Percentiles rank a stretch among this genome's conserved stretches.
These are phyloP conservation scores for Trichoderma sp. DNA, from an alignment of 2,329 filamentous ascomycete species.

Conservation along the genomic window DNA sequence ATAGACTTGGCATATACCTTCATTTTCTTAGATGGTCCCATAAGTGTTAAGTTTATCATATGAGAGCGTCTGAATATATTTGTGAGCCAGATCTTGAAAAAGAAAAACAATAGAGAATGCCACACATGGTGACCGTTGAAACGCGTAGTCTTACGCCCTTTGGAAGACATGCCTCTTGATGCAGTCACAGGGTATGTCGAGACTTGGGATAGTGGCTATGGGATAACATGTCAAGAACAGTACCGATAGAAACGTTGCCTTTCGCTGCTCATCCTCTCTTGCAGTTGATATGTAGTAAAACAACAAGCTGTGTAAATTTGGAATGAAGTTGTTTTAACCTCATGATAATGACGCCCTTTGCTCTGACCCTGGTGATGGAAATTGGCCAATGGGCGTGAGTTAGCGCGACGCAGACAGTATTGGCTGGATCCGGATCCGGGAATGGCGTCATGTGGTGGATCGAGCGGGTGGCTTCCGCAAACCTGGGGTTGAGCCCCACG, in stretches of 20 bases:
- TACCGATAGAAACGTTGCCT: background rate
- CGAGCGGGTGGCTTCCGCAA: constrained; percentile 7
- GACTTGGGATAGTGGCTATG: background rate
- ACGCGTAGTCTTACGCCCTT: background rate
- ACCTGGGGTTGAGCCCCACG: constrained; percentile 5
- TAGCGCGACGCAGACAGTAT: background rate
- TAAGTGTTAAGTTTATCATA: background rate
- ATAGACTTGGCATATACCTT: background rate
- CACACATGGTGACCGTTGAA: too few species aligned
- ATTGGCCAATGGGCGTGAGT: background rate
- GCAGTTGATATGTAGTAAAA: background rate
- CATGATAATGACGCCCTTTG: background rate
- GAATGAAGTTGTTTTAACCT: background rate
- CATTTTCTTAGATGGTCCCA: background rate
- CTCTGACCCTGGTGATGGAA: background rate
- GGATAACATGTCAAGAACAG: background rate
- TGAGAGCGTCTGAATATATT: too few species aligned
- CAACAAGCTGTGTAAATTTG: background rate
- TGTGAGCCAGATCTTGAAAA: background rate
- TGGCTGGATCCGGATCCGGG: background rate
- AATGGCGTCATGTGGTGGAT: background rate
- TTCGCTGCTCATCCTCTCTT: background rate
- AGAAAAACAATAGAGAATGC: background rate
- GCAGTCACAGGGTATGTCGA: too few species aligned
- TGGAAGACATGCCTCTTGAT: background rate